Base-by-base conservation (phyloP, 768 basidiomycete genomes). In the Suillus occidentalis region DNA sequence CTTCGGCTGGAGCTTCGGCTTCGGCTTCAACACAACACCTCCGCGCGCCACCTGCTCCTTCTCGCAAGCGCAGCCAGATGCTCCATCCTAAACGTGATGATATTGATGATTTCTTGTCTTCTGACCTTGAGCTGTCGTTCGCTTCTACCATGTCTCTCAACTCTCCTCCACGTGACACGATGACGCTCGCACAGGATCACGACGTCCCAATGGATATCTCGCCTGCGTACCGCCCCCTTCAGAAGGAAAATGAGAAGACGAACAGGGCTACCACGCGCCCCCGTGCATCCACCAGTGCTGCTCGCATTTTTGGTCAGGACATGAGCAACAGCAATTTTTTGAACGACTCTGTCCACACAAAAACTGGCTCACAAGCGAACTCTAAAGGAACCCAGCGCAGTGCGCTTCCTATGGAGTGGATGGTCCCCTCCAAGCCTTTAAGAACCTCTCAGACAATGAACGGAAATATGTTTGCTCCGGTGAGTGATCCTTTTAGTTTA, bases 171-270 rank as follows among this genome's bases (percentile, higher is more conserved):
- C 82, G 78, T 58, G 81, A 84, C 36, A 72, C 79, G 60, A 70
- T 81, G 62, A 75, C 77, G 43, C 77, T 88, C 57, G 70, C 82
- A 8, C 78, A 82, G 37, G 86, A 87, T 31, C 81, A 81, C 67
- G 79, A 83, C 59, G 82, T 88, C 60, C 84, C 90, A 4, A 94
- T 94, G 92, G 92, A 94, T 71, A 89, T 94, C 56, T 94, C 92
- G 4, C 92, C 92, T 10, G 85, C 84, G 28, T 89, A 77, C 8
- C 75, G 65, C 53, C 62, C 68, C 36, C n/a, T 65, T 63, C 68
- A 71, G 68, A 72, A 60, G 62, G 72, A 69, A 72, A 75, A 66
- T 63, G 72, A 62, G 76, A 74, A 68, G 66, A 73, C 58, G 43
- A 64, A 47, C 60, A 78, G 73, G 67, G 71, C 74, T 18, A 70